A percentile compares a stretch with the other conserved stretches of the same genome.
phyloP scores from a whole-genome alignment of 2,329 filamentous ascomycete species.

The Ophiostoma sp. region DNA sequence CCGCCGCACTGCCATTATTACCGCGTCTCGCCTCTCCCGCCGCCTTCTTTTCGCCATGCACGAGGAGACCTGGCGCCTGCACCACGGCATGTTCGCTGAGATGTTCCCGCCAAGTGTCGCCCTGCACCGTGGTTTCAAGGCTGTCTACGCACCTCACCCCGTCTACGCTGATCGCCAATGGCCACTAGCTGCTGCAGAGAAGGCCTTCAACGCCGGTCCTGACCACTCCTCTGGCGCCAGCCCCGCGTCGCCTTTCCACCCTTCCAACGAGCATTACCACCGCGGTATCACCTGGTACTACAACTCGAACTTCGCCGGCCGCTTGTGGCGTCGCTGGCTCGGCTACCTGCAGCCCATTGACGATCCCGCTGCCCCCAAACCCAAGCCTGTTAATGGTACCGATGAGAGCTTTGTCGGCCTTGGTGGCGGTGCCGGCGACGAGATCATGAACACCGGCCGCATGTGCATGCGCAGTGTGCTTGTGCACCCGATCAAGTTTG shows the following conservation, averaged over 20 bases:
- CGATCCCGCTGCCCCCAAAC: conserved; percentile 23
- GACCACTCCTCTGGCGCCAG: conserved; percentile 65
- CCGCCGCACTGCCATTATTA: conserved; percentile 70
- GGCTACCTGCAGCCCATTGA: conserved; percentile 51
- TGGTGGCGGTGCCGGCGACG: conserved; percentile 49
- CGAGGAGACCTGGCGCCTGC: conserved; percentile 65
- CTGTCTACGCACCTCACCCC: conserved; percentile 77
- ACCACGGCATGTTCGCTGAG: conserved; percentile 74
- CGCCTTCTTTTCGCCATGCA: conserved; percentile 72
- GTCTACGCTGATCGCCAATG: conserved; percentile 77
- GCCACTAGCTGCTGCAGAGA: conserved; percentile 67
- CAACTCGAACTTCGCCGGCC: conserved; percentile 72
- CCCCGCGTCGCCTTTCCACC: conserved; percentile 59
- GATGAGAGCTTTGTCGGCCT: conserved; percentile 36
- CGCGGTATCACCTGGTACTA: conserved; percentile 83
- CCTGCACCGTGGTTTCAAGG: conserved; percentile 75
- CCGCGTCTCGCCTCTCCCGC: conserved; percentile 66
- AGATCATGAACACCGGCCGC: conserved; percentile 58
- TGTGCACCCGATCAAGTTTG: conserved; percentile 76
- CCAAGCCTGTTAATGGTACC: conserved; percentile 43
- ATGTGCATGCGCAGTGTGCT: conserved; percentile 80
- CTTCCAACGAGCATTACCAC: conserved; percentile 78
- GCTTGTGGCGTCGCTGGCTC: conserved; percentile 80
- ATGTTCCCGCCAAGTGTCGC: conserved; percentile 75
- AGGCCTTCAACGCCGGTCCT: conserved; percentile 76